These are phyloP conservation scores for Trematosphaeria pertusa DNA, from an alignment of 2,329 filamentous ascomycete species.

Conservation along the genomic window DNA sequence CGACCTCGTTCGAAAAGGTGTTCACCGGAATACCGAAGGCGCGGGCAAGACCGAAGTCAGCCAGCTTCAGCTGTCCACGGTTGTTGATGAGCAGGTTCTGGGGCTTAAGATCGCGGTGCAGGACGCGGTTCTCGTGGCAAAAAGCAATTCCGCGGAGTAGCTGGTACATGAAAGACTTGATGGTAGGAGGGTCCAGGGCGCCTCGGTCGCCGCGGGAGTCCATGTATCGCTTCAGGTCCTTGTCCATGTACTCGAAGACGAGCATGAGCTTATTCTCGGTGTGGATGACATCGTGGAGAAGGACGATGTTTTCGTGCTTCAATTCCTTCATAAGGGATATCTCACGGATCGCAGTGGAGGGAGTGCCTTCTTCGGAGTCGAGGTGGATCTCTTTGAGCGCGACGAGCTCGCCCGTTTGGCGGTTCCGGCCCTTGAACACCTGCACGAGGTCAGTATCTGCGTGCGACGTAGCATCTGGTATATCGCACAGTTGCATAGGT, in stretches of 20 bases:
- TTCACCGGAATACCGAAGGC: constrained; percentile 98
- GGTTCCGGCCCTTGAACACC: constrained; percentile 98
- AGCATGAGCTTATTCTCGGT: constrained; percentile 99
- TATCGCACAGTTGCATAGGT: constrained; percentile 91
- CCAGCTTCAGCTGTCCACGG: constrained; percentile 88
- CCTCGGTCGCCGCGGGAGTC: constrained; percentile 89
- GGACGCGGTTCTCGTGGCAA: constrained; percentile 94
- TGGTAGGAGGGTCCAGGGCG: constrained; percentile 84
- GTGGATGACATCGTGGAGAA: constrained; percentile 97
- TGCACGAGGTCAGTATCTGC: constrained; percentile 50
- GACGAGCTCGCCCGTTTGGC: constrained; percentile 95
- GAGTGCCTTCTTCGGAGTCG: constrained; percentile 97
- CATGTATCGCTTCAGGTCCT: constrained; percentile 99
- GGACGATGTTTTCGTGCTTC: constrained; percentile 98
- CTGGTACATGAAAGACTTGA: constrained; percentile 99
- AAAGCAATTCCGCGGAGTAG: constrained; percentile 95
- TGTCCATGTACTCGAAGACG: constrained; percentile 99
- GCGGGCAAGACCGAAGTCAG: constrained; percentile 91
- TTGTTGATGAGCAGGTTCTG: constrained; percentile 96
- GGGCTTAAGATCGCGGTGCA: constrained; percentile 94
- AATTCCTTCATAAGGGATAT: constrained; percentile 99
- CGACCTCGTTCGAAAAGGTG: constrained; percentile 97
- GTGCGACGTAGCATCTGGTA: constrained; percentile 1
- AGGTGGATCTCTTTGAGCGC: constrained; percentile 99
- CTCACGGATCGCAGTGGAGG: constrained; percentile 95